Evolutionary conservation across 106 monocot species (phyloP).

Genomic region (Gastrodia elata): DNA sequence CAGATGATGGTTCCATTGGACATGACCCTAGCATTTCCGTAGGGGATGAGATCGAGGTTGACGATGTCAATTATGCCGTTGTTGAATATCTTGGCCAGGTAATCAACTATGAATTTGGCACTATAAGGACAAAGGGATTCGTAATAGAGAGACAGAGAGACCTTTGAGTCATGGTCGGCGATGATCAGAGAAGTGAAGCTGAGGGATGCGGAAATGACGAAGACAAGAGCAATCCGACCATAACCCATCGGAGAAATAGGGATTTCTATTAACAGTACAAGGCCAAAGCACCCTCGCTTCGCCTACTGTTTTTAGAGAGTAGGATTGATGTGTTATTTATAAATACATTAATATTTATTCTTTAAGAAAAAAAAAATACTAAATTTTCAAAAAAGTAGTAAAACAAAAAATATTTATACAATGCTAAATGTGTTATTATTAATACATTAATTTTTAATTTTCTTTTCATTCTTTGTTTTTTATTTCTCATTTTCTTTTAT

Average conservation of each 20-base stretch:
- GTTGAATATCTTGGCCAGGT: slow-evolving; percentile 62
- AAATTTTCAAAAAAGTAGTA: too few relatives aligned
- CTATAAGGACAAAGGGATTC: slow-evolving; percentile 87
- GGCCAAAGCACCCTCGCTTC: too few relatives aligned
- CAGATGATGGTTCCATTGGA: slow-evolving; percentile 69
- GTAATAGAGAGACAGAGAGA: slow-evolving; percentile 71
- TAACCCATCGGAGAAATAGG: neutral
- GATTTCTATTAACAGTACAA: too few relatives aligned
- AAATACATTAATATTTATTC: too few relatives aligned
- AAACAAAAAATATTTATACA: too few relatives aligned
- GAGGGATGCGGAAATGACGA: slow-evolving; percentile 10
- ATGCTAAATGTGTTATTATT: too few relatives aligned
- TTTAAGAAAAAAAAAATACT: too few relatives aligned
- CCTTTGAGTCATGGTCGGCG: slow-evolving; percentile 22
- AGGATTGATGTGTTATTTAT: too few relatives aligned
- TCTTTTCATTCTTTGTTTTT: too few relatives aligned
- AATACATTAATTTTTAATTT: too few relatives aligned
- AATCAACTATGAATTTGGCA: slow-evolving; percentile 68
- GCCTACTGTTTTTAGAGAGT: too few relatives aligned
- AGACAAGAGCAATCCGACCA: slow-evolving; percentile 10
- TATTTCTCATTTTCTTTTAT: too few relatives aligned
- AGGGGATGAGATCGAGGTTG: slow-evolving; percentile 80
- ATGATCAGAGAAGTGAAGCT: slow-evolving; percentile 3
- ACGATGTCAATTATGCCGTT: slow-evolving; percentile 59
- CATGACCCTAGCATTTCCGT: slow-evolving; percentile 63